phyloP scores from a whole-genome alignment of 441 rosid species.

The Corymbia citriodora region DNA sequence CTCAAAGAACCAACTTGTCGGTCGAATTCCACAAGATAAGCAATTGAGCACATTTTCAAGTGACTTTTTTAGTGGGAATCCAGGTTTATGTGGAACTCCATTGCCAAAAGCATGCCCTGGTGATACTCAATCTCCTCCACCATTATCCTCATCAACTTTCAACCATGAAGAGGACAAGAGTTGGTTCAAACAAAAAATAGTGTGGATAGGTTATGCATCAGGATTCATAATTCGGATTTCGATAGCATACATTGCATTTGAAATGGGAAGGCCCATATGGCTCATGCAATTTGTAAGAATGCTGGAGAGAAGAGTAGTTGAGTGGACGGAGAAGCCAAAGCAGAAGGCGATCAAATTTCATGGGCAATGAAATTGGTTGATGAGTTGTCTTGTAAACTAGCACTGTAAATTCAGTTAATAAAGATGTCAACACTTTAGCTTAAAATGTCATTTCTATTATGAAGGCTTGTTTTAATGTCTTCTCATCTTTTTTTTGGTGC shows the following conservation, averaged over 20 bases:
- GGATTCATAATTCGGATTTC: accelerated
- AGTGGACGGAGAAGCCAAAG: not conserved
- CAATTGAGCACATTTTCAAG: not conserved
- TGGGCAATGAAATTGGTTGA: not conserved
- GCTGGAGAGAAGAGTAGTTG: accelerated
- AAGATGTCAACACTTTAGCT: not conserved
- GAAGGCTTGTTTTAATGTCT: not conserved
- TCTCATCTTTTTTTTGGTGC: not conserved
- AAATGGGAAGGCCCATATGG: not conserved
- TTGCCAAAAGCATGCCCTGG: not conserved
- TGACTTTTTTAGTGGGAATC: not conserved
- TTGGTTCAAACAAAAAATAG: not conserved
- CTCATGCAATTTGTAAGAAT: not conserved
- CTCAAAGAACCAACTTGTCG: not conserved
- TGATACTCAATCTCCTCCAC: not conserved
- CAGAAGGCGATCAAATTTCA: not conserved
- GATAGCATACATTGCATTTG: not conserved
- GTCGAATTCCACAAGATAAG: not conserved
- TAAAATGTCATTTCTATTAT: not conserved
- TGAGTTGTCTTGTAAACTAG: not conserved
- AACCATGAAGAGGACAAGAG: accelerated
- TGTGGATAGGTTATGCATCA: not conserved
- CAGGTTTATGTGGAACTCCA: not conserved
- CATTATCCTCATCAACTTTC: not conserved
- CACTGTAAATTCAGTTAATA: not conserved